Percentiles rank a stretch among this genome's conserved stretches.
phyloP scores from a whole-genome alignment of 1,139 yeast genomes.

The Blastobotrys aristatus region DNA sequence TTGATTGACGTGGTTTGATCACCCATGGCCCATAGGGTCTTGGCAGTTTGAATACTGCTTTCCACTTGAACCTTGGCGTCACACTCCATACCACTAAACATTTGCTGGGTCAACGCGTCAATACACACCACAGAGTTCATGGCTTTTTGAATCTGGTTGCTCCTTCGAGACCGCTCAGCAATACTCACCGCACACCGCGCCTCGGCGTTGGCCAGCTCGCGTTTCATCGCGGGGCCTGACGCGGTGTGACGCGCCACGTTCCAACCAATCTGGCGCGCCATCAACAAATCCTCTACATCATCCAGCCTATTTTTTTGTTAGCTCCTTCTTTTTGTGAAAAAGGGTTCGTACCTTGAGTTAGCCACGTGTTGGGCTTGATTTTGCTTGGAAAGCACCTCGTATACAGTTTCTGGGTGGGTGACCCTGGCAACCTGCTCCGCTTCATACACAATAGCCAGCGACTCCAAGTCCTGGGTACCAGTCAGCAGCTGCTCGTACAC shows the following conservation, averaged over 20 bases:
- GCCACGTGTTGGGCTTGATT: background rate
- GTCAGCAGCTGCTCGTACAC: background rate
- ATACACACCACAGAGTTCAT: conserved; percentile 15
- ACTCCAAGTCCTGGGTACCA: conserved; percentile 12
- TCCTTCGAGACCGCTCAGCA: conserved; percentile 22
- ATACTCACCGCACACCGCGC: conserved; percentile 12
- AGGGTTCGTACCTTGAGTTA: conserved; percentile 7
- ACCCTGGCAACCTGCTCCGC: conserved; percentile 4
- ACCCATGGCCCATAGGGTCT: conserved; percentile 24
- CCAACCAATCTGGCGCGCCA: conserved; percentile 25
- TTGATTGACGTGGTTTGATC: conserved; percentile 23
- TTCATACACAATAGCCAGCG: conserved; percentile 7
- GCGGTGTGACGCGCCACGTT: conserved; percentile 2
- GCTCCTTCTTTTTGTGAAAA: background rate
- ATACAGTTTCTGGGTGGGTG: conserved; percentile 3
- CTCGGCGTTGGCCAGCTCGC: conserved; percentile 4
- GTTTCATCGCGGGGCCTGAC: background rate
- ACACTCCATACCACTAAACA: background rate
- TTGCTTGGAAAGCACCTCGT: background rate
- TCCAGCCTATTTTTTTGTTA: conserved; percentile 12
- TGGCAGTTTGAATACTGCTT: conserved; percentile 18
- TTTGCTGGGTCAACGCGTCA: conserved; percentile 7
- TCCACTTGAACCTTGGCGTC: conserved; percentile 5
- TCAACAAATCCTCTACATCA: conserved; percentile 20
- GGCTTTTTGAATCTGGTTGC: conserved; percentile 12